Base-by-base conservation (phyloP, 768 basidiomycete species). In the Russula ochroleuca region DNA sequence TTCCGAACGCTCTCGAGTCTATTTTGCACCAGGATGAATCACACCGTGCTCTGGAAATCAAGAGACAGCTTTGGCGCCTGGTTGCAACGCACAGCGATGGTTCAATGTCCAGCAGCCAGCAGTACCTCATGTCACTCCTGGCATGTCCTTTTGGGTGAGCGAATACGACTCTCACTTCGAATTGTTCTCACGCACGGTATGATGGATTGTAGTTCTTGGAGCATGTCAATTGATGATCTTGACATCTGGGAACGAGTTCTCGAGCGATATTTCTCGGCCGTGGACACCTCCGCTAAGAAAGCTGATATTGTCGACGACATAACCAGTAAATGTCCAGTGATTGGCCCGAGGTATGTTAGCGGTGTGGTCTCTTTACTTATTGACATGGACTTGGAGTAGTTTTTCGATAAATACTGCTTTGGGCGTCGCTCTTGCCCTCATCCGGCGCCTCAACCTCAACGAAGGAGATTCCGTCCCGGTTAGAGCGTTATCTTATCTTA, bases 61-160 rank as follows among this genome's bases (percentile, higher is more conserved):
- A 45, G 48, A 61, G 48, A 14, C 64, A 61, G 8, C 48, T 65
- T 28, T 65, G 64, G 64, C 59, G 59, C 33, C 33, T 65, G 19
- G 25, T 61, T 14, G 59, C 54, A 13, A 65, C 25, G 13, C 19
- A 50, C 17, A 21, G 14, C 17, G 25, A 38, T 14, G 23, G 38
- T 53, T 37, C 59, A 17, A 15, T 21, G 41, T n/a, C 17, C 5
- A n/a, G 19, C 14, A 31, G 21, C 9, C 23, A 35, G 23, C 54
- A 38, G 47, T 31, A 21, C 31, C 17, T 37, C 48, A 8, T 23
- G 19, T 38, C 64, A 25, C 25, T 51, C 35, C 59, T 61, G 25
- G 15, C 31, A 17, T 53, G 61, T 33, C 64, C 64, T 37, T 17
- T 65, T 10, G 11, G 59, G 64, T 61, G 48, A 61, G 64, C 41